Percentiles rank a stretch among this genome's conserved stretches.
phyloP scores from a whole-genome alignment of 768 basidiomycete genomes.

The Leucogyrophana mollusca region DNA sequence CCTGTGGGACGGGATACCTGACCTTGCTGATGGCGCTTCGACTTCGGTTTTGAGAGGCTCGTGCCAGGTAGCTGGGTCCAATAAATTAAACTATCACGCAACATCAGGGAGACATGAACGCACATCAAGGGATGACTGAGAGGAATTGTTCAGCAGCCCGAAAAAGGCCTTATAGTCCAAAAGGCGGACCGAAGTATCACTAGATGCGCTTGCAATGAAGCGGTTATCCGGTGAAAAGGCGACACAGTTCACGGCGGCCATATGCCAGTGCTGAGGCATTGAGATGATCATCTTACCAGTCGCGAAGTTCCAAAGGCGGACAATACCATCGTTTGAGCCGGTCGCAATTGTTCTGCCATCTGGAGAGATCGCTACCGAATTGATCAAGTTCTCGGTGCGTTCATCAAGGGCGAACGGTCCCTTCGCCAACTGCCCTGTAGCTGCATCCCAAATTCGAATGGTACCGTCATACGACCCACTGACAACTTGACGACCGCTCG shows the following conservation, averaged over 20 bases:
- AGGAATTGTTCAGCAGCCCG: too few relatives aligned
- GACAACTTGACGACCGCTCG: slow-evolving; percentile 21
- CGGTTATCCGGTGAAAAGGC: slow-evolving; percentile 29
- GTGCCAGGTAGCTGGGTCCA: too few relatives aligned
- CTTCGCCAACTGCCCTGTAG: slow-evolving; percentile 21
- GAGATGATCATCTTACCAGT: slow-evolving; percentile 21
- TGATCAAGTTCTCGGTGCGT: slow-evolving; percentile 20
- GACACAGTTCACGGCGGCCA: slow-evolving; percentile 25
- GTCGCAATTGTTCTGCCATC: slow-evolving; percentile 26
- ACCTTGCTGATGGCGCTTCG: too few relatives aligned
- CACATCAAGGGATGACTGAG: too few relatives aligned
- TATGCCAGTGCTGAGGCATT: slow-evolving; percentile 19
- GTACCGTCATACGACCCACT: slow-evolving; percentile 27
- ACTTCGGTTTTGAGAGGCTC: too few relatives aligned
- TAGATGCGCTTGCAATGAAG: slow-evolving; percentile 30
- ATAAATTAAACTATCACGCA: too few relatives aligned
- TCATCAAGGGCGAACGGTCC: slow-evolving; percentile 22
- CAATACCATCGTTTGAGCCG: slow-evolving; percentile 19
- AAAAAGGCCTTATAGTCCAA: too few relatives aligned
- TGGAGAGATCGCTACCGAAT: slow-evolving; percentile 29
- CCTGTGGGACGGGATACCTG: too few relatives aligned
- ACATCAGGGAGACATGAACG: too few relatives aligned
- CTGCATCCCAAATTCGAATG: slow-evolving; percentile 28
- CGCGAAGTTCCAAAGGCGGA: slow-evolving; percentile 22
- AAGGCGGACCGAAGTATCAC: slow-evolving; percentile 25